Evolutionary conservation across 352 stramenopile genomes (phyloP).

Genomic region (Globisporangium splendens): DNA sequence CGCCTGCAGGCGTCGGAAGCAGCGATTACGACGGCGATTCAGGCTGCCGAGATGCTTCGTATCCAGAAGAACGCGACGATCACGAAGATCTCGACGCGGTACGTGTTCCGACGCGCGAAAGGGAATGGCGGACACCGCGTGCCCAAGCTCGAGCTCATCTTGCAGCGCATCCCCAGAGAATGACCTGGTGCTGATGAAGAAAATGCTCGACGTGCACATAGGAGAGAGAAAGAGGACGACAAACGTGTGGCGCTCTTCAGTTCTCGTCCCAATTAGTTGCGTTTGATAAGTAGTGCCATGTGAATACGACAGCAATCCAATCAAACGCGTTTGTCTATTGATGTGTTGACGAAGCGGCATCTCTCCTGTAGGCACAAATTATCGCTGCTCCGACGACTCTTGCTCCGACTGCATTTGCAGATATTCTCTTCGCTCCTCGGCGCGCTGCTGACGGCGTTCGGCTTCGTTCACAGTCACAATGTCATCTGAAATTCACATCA

Average conservation of each 20-base stretch:
- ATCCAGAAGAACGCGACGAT: constrained; percentile 52
- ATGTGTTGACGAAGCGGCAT: too few species aligned
- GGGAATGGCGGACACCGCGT: constrained; percentile 54
- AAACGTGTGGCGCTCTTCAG: background rate
- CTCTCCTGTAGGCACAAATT: background rate
- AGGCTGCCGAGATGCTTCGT: constrained; percentile 65
- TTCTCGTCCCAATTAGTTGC: too few species aligned
- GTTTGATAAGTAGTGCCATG: too few species aligned
- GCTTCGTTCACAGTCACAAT: constrained; percentile 79
- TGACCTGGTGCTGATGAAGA: constrained; percentile 16
- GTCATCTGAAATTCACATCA: constrained; percentile 41
- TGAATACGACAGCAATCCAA: too few species aligned
- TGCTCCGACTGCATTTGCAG: constrained; percentile 16
- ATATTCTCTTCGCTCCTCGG: constrained; percentile 48
- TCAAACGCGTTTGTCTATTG: too few species aligned
- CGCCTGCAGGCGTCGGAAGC: constrained; percentile 62
- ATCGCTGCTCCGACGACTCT: constrained; percentile 8
- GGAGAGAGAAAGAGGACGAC: background rate
- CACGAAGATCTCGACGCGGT: constrained; percentile 71
- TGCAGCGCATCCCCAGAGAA: constrained; percentile 34
- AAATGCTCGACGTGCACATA: background rate
- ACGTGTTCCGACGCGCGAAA: constrained; percentile 50
- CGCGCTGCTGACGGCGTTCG: constrained; percentile 60
- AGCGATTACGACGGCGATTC: constrained; percentile 72
- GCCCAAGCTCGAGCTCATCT: constrained; percentile 66